Evolutionary conservation across 768 basidiomycete species (phyloP).

Genomic region (Leccinum sublutescens): DNA sequence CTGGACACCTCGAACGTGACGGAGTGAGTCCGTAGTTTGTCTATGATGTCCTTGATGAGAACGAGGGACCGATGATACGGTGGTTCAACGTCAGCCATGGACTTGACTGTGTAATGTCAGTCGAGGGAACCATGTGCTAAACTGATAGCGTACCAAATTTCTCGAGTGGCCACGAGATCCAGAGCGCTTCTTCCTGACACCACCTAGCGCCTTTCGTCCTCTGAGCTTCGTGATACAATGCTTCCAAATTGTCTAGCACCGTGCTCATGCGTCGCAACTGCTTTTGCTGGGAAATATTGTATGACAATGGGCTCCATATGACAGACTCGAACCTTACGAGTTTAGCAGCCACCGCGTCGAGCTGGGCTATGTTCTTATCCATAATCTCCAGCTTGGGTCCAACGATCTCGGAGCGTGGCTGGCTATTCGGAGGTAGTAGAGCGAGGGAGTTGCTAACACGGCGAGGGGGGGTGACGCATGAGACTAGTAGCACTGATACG

Average conservation of each 20-base stretch:
- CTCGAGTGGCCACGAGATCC: constrained; percentile 80
- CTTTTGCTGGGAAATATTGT: constrained; percentile 49
- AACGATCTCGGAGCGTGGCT: constrained; percentile 59
- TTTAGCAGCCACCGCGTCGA: constrained; percentile 58
- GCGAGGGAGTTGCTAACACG: constrained; percentile 59
- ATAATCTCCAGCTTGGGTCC: constrained; percentile 64
- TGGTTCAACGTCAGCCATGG: constrained; percentile 52
- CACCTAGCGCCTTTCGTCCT: constrained; percentile 70
- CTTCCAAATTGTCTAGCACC: constrained; percentile 64
- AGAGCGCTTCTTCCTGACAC: constrained; percentile 69
- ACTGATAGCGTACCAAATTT: constrained; percentile 58
- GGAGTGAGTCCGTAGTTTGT: constrained; percentile 60
- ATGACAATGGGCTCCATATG: background rate
- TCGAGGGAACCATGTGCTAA: background rate
- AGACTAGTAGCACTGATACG: background rate
- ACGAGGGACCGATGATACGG: constrained; percentile 68
- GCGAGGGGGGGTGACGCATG: background rate
- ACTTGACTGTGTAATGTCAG: constrained; percentile 44
- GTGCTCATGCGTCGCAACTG: constrained; percentile 65
- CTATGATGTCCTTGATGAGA: constrained; percentile 54
- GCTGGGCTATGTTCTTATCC: constrained; percentile 60
- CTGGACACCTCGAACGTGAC: constrained; percentile 70
- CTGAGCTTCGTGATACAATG: constrained; percentile 63
- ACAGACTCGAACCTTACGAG: constrained; percentile 48
- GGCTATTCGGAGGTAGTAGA: constrained; percentile 46